Percentiles rank a stretch among this genome's conserved stretches.
These are phyloP conservation scores for Diplogelasinospora grovesii DNA, from an alignment of 495 filamentous ascomycete species.

Conservation along the genomic window DNA sequence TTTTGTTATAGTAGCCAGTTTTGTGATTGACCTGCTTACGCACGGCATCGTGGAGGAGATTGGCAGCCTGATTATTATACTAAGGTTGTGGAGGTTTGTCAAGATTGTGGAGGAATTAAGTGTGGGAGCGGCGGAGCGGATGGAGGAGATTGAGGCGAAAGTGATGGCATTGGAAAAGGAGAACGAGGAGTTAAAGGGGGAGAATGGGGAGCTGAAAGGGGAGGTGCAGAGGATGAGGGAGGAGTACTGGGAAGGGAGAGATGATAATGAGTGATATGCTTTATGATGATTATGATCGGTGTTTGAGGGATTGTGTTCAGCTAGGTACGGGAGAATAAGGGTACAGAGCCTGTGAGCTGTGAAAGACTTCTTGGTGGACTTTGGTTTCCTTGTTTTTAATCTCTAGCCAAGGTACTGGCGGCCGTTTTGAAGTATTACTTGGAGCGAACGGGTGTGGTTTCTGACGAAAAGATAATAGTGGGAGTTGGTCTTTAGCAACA, in stretches of 20 bases:
- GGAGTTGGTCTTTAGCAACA: too few species aligned
- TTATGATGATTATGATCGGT: not conserved
- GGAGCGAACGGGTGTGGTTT: too few species aligned
- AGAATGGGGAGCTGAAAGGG: constrained; percentile 7
- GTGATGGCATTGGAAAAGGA: constrained; percentile 13
- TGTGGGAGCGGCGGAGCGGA: constrained; percentile 49
- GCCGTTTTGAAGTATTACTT: too few species aligned
- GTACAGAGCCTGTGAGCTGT: constrained; percentile 4
- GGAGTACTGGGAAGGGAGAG: not conserved
- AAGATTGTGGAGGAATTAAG: constrained; percentile 61
- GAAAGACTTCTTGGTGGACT: too few species aligned
- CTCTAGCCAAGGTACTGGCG: not conserved
- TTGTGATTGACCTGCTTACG: constrained; percentile 51
- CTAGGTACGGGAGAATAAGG: not conserved
- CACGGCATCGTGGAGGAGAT: constrained; percentile 54
- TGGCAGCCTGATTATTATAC: constrained; percentile 53
- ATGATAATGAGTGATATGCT: not conserved
- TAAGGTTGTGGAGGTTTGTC: constrained; percentile 62
- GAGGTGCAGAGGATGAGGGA: constrained; percentile 10
- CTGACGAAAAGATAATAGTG: too few species aligned
- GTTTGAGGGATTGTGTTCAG: not conserved
- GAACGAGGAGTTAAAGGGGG: constrained; percentile 9
- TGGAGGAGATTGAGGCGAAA: constrained; percentile 15
- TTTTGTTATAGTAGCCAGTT: constrained; percentile 52
- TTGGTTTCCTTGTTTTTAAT: not conserved